phyloP scores from a whole-genome alignment of 2,329 filamentous ascomycete genomes.

The Metarhizium rileyi region DNA sequence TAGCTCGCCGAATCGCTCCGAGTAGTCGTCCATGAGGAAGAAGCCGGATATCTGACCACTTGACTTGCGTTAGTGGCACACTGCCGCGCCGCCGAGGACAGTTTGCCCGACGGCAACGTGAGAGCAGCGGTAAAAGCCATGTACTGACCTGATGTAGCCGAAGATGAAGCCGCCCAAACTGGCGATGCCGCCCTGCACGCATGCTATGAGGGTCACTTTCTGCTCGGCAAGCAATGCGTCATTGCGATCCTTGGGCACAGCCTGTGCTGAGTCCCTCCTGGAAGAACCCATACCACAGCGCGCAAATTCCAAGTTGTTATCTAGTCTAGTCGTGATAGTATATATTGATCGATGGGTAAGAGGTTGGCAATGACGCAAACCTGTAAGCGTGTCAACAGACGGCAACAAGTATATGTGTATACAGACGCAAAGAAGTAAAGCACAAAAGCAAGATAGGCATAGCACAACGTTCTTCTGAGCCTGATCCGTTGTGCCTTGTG shows the following conservation, averaged over 20 bases:
- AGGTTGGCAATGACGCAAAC: background rate
- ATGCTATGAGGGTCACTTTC: constrained; percentile 30
- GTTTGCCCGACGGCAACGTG: too few relatives aligned
- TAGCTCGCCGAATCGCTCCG: constrained; percentile 40
- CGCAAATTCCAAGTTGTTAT: background rate
- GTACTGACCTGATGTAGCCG: constrained; percentile 44
- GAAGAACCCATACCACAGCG: constrained; percentile 2
- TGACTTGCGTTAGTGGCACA: too few relatives aligned
- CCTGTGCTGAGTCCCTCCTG: background rate
- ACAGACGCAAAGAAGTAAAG: too few relatives aligned
- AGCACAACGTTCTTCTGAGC: too few relatives aligned
- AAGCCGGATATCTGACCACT: constrained; percentile 54
- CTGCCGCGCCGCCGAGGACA: too few relatives aligned
- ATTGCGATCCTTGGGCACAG: background rate
- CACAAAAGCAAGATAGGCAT: background rate
- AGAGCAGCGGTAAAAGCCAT: too few relatives aligned
- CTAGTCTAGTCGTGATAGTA: background rate
- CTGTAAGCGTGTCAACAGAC: too few relatives aligned
- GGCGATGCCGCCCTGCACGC: constrained; percentile 39
- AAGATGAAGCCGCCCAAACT: constrained; percentile 50
- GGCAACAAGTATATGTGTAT: too few relatives aligned
- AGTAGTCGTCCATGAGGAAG: constrained; percentile 49
- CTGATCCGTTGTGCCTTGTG: too few relatives aligned
- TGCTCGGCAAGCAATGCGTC: constrained; percentile 9
- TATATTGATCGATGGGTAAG: too few relatives aligned